Conservation (phyloP, 1,284 basidiomycete genomes). For the Sanghuangporus weigelae region DNA sequence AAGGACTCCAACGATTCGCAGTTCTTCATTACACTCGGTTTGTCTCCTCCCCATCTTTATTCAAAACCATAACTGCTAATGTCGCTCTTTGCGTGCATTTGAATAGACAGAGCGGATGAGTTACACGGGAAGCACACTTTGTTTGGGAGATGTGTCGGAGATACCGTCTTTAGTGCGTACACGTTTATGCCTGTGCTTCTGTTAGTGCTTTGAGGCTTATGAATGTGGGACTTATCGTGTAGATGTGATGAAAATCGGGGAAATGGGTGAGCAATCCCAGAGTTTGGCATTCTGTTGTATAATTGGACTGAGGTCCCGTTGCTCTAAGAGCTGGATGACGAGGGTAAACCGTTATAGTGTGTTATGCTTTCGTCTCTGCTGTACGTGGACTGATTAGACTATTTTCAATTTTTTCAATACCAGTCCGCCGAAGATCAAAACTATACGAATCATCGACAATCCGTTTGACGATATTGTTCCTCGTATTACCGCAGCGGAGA, state of each 20-base stretch:
- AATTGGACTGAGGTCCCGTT: not conserved
- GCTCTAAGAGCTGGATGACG: constrained; percentile 68
- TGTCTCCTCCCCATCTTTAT: constrained; percentile 16
- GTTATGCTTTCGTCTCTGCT: constrained; percentile 22
- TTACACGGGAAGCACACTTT: constrained; percentile 86
- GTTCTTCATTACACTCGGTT: constrained; percentile 88
- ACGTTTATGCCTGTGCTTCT: not conserved
- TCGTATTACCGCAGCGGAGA: constrained; percentile 92
- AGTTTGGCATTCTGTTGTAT: not conserved
- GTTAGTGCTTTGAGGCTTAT: not conserved
- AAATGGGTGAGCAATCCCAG: constrained; percentile 53
- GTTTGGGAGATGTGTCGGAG: constrained; percentile 76
- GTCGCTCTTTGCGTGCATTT: not conserved
- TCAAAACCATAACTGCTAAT: not conserved
- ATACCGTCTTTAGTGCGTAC: constrained; percentile 81
- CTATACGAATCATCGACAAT: constrained; percentile 82
- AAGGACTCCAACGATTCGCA: constrained; percentile 86
- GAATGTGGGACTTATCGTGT: not conserved
- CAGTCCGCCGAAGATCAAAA: constrained; percentile 87
- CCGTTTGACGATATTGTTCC: constrained; percentile 94
- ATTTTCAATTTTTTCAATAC: not conserved
- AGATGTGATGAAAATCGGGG: constrained; percentile 89
- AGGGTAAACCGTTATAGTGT: constrained; percentile 83
- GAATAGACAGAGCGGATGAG: constrained; percentile 78
- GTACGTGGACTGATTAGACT: not conserved